Evolutionary conservation across 306 rosid species (phyloP).

Genomic region (Vigna mungo): DNA sequence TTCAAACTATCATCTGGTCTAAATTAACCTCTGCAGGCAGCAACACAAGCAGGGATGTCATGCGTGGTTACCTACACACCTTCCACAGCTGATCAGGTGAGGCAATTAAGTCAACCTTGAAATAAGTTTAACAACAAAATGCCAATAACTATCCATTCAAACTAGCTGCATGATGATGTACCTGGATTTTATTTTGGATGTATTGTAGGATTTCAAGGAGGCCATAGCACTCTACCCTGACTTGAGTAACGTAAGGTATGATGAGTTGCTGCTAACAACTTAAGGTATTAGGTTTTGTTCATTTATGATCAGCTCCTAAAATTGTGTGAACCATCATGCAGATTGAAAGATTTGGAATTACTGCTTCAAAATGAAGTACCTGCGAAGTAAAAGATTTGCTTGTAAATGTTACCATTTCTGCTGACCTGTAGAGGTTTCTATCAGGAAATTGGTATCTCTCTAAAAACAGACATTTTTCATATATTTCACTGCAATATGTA

Average conservation of each 20-base stretch:
- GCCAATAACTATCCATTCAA: constrained; percentile 22
- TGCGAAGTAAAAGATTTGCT: constrained; percentile 54
- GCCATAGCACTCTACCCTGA: constrained; percentile 87
- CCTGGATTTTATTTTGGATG: constrained; percentile 27
- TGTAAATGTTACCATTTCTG: neutral
- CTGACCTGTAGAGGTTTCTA: constrained; percentile 1
- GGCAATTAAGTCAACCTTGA: constrained; percentile 38
- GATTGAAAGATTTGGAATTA: constrained; percentile 82
- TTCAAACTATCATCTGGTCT: constrained; percentile 26
- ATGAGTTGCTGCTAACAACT: constrained; percentile 1
- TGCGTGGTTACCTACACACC: constrained; percentile 84
- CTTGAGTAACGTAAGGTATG: constrained; percentile 80
- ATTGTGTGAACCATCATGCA: constrained; percentile 48
- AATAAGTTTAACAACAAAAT: no score
- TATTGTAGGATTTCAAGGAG: constrained; percentile 74
- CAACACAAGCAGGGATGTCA: constrained; percentile 91
- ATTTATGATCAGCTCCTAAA: constrained; percentile 10
- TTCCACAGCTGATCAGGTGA: constrained; percentile 90
- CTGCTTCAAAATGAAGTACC: constrained; percentile 66
- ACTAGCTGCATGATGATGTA: constrained; percentile 26
- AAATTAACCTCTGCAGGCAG: constrained; percentile 65
- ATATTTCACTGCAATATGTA: constrained; percentile 19
- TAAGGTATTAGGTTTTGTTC: neutral
- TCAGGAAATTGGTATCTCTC: constrained; percentile 1
- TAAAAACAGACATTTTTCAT: neutral